Conservation (phyloP, 1,139 yeast genomes). For the Yarrowia galli region DNA sequence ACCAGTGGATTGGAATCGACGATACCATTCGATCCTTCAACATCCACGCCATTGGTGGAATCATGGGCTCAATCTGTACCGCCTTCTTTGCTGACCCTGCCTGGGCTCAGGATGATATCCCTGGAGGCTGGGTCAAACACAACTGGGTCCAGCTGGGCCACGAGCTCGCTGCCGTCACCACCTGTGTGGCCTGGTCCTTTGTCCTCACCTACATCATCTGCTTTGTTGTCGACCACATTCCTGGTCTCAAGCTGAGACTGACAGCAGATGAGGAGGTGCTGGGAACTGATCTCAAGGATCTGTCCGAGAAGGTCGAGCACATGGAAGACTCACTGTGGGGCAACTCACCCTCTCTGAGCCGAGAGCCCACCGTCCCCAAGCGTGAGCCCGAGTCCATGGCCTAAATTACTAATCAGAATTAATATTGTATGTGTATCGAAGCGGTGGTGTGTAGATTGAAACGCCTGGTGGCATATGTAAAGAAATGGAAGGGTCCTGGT, state of each 20-base stretch:
- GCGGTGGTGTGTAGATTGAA: background rate
- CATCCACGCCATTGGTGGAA: constrained; percentile 52
- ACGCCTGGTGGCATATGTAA: too few relatives aligned
- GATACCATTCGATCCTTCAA: constrained; percentile 53
- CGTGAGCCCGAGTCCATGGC: background rate
- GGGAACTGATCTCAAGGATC: constrained; percentile 86
- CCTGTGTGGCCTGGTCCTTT: constrained; percentile 84
- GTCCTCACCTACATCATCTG: constrained; percentile 75
- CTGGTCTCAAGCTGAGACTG: constrained; percentile 82
- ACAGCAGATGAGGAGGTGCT: constrained; percentile 69
- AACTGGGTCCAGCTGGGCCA: constrained; percentile 89
- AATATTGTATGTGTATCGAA: background rate
- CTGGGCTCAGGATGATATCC: constrained; percentile 22
- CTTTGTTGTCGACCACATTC: constrained; percentile 76
- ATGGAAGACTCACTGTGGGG: constrained; percentile 33
- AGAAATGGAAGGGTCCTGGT: too few relatives aligned
- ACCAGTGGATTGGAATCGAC: constrained; percentile 70
- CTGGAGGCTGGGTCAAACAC: constrained; percentile 94
- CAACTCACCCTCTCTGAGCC: constrained; percentile 8
- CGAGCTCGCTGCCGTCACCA: constrained; percentile 83
- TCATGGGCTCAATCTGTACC: constrained; percentile 50
- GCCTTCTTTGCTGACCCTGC: constrained; percentile 50
- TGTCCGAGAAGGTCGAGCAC: constrained; percentile 81
- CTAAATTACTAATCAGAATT: background rate
- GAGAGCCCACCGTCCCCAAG: constrained; percentile 23